A percentile compares a stretch with the other conserved stretches of the same genome.
Conservation (phyloP, 2,329 filamentous ascomycete genomes). For the Diaporthe sp. region DNA sequence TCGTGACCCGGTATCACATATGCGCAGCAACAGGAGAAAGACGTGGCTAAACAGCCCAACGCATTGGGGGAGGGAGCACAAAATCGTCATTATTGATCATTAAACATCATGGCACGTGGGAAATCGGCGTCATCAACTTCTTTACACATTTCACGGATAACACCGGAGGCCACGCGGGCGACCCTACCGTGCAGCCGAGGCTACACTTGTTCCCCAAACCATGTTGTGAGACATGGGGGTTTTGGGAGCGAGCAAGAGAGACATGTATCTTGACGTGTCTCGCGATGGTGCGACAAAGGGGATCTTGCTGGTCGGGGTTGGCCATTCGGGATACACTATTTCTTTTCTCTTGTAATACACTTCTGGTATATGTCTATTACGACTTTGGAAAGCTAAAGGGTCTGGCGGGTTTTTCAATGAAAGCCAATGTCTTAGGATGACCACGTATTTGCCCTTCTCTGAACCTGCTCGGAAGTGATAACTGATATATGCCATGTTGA, state of each 20-base stretch:
- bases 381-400: background rate
- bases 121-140: conserved; percentile 10
- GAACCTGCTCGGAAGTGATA: background rate
- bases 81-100: conserved; percentile 9
- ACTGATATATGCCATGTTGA: background rate
- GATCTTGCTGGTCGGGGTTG: background rate
- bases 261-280: conserved; percentile 30
- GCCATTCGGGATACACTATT: background rate
- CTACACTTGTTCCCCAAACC: background rate
- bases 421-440: background rate
- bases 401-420: background rate
- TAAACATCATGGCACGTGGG: conserved; percentile 11
- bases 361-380: background rate
- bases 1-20: background rate
- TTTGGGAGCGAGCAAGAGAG: background rate
- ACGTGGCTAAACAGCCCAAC: background rate
- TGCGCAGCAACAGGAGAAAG: background rate
- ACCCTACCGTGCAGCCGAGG: background rate
- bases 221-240: background rate
- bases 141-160: background rate
- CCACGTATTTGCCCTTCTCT: background rate
- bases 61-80: conserved; percentile 12
- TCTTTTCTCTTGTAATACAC: conserved; percentile 21
- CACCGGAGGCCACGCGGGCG: background rate
- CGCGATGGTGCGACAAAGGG: conserved; percentile 8